A percentile compares a stretch with the other conserved stretches of the same genome.
phyloP scores from a whole-genome alignment of 1,284 basidiomycete species.

The Phlebopus sp. region DNA sequence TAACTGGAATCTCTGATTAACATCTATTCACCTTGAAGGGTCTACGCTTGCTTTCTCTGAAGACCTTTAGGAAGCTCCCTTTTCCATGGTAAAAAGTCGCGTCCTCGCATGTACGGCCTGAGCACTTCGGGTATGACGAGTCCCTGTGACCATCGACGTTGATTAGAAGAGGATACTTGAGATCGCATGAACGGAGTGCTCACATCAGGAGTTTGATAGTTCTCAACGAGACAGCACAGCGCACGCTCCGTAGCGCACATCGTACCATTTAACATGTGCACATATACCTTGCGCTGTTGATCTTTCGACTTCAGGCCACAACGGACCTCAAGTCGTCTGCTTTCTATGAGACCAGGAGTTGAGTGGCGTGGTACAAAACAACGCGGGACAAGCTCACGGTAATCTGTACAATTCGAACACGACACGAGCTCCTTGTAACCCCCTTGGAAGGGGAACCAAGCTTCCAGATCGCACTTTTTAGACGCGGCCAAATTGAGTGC shows the following conservation, averaged over 20 bases:
- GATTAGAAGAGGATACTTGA: slow-evolving; percentile 1
- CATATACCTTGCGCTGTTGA: slow-evolving; percentile 85
- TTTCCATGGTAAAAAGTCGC: slow-evolving; percentile 88
- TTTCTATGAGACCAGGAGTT: slow-evolving; percentile 57
- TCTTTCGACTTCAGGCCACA: slow-evolving; percentile 88
- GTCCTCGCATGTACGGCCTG: slow-evolving; percentile 93
- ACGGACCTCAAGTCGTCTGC: slow-evolving; percentile 83
- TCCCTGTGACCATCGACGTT: slow-evolving; percentile 50
- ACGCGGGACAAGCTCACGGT: slow-evolving; percentile 60
- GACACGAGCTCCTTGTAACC: slow-evolving; percentile 95
- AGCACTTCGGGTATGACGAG: slow-evolving; percentile 86
- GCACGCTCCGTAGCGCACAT: slow-evolving; percentile 96
- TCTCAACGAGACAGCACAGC: slow-evolving; percentile 97
- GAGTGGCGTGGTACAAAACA: slow-evolving; percentile 5
- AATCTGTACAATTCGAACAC: slow-evolving; percentile 93
- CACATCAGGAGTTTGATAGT: slow-evolving; percentile 94
- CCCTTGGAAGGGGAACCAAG: slow-evolving; percentile 99
- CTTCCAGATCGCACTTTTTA: slow-evolving; percentile 97
- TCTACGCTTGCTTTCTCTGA: slow-evolving; percentile 67
- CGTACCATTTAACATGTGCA: slow-evolving; percentile 98
- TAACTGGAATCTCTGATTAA: too few relatives aligned
- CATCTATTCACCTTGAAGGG: too few relatives aligned
- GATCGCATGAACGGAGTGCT: slow-evolving; percentile 24
- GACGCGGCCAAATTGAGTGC: slow-evolving; percentile 96
- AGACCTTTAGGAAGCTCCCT: slow-evolving; percentile 80